A percentile compares a stretch with the other conserved stretches of the same genome.
Evolutionary conservation across 148 eudicot species (phyloP).

Genomic region (Heliosperma pusillum): DNA sequence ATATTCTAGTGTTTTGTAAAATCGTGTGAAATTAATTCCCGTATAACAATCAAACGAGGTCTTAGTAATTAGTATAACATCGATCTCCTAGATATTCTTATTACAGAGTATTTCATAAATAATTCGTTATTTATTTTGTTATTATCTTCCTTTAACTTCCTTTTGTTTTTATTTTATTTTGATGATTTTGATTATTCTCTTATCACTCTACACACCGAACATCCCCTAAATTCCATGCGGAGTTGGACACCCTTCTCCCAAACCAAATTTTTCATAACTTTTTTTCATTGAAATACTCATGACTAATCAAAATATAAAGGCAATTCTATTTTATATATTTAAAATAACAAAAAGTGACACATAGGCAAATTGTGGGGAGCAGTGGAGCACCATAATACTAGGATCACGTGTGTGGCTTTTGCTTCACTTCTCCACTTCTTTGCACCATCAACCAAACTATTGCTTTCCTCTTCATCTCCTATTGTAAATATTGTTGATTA

Average conservation of each 20-base stretch:
- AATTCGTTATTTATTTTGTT: too few species aligned
- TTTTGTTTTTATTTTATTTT: too few species aligned
- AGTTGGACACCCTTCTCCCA: not conserved
- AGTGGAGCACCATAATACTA: constrained; percentile 35
- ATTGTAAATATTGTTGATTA: not conserved
- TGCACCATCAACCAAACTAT: constrained; percentile 25
- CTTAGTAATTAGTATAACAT: too few species aligned
- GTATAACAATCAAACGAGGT: too few species aligned
- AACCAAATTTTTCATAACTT: not conserved
- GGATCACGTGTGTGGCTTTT: constrained; percentile 41
- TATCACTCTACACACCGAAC: not conserved
- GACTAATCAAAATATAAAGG: constrained; percentile 15
- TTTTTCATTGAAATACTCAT: not conserved
- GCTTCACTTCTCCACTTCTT: constrained; percentile 38
- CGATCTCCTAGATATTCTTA: too few species aligned
- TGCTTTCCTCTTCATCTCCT: not conserved
- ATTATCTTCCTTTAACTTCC: too few species aligned
- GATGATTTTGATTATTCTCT: too few species aligned
- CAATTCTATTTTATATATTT: not conserved
- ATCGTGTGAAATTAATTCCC: too few species aligned
- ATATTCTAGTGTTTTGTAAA: too few species aligned
- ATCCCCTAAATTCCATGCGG: too few species aligned
- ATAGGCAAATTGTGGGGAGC: constrained; percentile 29
- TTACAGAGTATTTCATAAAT: too few species aligned
- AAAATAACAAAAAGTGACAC: constrained; percentile 21